Conservation (phyloP, 2,329 filamentous ascomycete genomes). For the Colletotrichum tamarilloi region DNA sequence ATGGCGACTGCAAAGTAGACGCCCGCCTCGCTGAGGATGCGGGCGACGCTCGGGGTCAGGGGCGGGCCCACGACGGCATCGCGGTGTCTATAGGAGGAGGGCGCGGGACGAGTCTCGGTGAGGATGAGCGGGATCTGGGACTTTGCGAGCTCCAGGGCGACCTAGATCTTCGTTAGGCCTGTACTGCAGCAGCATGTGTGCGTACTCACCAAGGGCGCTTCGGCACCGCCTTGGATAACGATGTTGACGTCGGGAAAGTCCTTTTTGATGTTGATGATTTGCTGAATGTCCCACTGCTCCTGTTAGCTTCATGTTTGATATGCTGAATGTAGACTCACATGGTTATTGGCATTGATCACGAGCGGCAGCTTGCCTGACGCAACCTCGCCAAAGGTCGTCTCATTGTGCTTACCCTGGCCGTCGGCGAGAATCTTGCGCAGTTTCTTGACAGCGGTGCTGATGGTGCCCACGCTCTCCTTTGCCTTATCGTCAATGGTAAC, state of each 20-base stretch:
- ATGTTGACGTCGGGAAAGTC: slow-evolving; percentile 47
- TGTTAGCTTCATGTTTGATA: slow-evolving; percentile 7
- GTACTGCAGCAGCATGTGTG: not conserved
- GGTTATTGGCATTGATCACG: slow-evolving; percentile 47
- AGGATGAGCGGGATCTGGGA: slow-evolving; percentile 56
- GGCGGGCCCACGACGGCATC: slow-evolving; percentile 54
- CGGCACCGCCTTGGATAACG: slow-evolving; percentile 52
- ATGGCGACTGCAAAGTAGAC: slow-evolving; percentile 50
- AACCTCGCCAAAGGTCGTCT: slow-evolving; percentile 48
- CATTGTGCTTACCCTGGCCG: slow-evolving; percentile 47
- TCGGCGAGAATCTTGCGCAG: slow-evolving; percentile 50
- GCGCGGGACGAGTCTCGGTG: slow-evolving; percentile 48
- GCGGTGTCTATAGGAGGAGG: slow-evolving; percentile 48
- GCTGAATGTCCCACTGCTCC: slow-evolving; percentile 51
- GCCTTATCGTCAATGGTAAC: slow-evolving; percentile 49
- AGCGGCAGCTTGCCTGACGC: slow-evolving; percentile 51
- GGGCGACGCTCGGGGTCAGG: slow-evolving; percentile 50
- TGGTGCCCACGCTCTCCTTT: slow-evolving; percentile 41
- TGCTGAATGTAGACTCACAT: not conserved
- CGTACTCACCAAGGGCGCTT: slow-evolving; percentile 48
- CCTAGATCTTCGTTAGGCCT: slow-evolving; percentile 37
- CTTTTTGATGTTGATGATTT: slow-evolving; percentile 51
- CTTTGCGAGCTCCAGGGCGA: slow-evolving; percentile 51
- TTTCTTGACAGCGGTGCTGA: slow-evolving; percentile 43
- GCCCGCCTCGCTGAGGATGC: slow-evolving; percentile 52